A percentile compares a stretch with the other conserved stretches of the same genome.
Evolutionary conservation across 768 basidiomycete species (phyloP).

Genomic region (Russula sp.): DNA sequence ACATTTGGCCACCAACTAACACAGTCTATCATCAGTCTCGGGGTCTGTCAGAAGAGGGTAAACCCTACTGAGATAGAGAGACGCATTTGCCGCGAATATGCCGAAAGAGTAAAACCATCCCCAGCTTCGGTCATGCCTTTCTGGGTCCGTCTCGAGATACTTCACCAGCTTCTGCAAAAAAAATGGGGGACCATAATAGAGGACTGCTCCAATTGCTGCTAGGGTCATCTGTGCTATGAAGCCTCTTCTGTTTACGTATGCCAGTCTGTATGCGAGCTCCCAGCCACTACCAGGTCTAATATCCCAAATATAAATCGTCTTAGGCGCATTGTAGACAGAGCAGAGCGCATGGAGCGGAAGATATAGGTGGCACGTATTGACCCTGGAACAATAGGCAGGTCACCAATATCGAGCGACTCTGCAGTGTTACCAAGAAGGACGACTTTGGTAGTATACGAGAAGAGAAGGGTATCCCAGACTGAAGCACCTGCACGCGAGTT

Average conservation of each 20-base stretch:
- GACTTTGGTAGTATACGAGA: slow-evolving; percentile 85
- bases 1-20: slow-evolving; percentile 64
- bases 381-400: slow-evolving; percentile 77
- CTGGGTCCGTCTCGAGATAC: slow-evolving; percentile 64
- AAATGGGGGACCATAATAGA: slow-evolving; percentile 63
- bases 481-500: slow-evolving; percentile 47
- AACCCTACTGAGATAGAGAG: slow-evolving; percentile 44
- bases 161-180: slow-evolving; percentile 59
- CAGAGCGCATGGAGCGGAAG: slow-evolving; percentile 61
- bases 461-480: slow-evolving; percentile 63
- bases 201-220: slow-evolving; percentile 53
- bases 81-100: slow-evolving; percentile 47
- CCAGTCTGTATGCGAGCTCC: slow-evolving; percentile 58
- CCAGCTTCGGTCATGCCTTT: slow-evolving; percentile 57
- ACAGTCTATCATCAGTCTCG: slow-evolving; percentile 18
- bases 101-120: slow-evolving; percentile 68
- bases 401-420: slow-evolving; percentile 77
- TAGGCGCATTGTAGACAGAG: slow-evolving; percentile 51
- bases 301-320: slow-evolving; percentile 51
- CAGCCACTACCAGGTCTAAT: slow-evolving; percentile 63
- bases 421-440: slow-evolving; percentile 77
- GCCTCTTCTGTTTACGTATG: slow-evolving; percentile 50
- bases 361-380: slow-evolving; percentile 65
- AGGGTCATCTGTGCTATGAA: slow-evolving; percentile 47
- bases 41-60: not conserved